Conservation (phyloP, 176 grass and related monocot genomes). For the Puccinellia tenuiflora region DNA sequence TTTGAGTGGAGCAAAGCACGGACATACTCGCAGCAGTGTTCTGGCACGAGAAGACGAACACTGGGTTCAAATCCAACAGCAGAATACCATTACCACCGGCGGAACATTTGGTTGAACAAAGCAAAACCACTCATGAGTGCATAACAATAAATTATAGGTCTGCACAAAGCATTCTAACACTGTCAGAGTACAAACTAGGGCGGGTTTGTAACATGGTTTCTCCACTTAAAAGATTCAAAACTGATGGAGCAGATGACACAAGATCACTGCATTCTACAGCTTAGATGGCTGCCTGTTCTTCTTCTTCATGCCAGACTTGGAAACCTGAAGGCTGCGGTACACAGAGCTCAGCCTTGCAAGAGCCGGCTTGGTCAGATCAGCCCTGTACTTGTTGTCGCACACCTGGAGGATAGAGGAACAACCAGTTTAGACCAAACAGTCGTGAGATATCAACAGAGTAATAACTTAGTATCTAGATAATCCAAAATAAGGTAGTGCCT, state of each 20-base stretch:
- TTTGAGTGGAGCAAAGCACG: too few relatives aligned
- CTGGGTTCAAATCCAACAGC: neutral
- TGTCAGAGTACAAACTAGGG: neutral
- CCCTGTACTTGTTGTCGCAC: constrained; percentile 64
- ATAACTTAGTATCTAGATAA: too few relatives aligned
- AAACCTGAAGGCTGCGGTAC: constrained; percentile 73
- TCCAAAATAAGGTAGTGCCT: neutral
- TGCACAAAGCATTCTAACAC: neutral
- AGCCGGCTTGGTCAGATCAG: constrained; percentile 73
- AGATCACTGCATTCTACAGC: neutral
- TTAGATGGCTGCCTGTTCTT: constrained; percentile 65
- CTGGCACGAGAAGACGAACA: too few relatives aligned
- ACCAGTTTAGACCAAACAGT: neutral
- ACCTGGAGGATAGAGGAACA: constrained; percentile 26
- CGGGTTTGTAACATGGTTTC: neutral
- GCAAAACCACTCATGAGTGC: too few relatives aligned
- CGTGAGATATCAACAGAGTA: too few relatives aligned
- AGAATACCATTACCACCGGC: too few relatives aligned
- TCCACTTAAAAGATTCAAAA: constrained; percentile 22
- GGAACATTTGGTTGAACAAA: too few relatives aligned
- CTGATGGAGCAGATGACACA: neutral
- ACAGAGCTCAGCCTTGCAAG: constrained; percentile 58
- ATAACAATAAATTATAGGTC: neutral
- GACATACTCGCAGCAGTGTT: too few relatives aligned
- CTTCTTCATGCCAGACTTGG: constrained; percentile 85